These are phyloP conservation scores for Candida argentea DNA, from an alignment of 805 yeast genomes.

Conservation along the genomic window DNA sequence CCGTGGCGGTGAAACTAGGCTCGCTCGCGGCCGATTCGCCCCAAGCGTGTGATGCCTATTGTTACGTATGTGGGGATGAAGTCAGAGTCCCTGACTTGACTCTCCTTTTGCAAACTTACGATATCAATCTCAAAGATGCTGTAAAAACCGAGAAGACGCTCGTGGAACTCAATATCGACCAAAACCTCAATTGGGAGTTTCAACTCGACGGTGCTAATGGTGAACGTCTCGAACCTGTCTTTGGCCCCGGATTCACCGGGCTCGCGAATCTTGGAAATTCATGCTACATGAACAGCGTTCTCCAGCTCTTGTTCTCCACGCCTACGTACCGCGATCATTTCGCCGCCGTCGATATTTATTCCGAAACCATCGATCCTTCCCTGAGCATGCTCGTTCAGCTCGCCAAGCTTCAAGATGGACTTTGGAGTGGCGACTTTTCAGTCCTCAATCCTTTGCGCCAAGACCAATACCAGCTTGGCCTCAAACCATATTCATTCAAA, in stretches of 20 bases:
- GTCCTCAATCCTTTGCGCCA: slow-evolving; percentile 36
- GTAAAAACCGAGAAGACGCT: slow-evolving; percentile 79
- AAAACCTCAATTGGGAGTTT: slow-evolving; percentile 89
- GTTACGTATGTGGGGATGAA: slow-evolving; percentile 86
- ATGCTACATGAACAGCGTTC: slow-evolving; percentile 76
- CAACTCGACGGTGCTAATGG: slow-evolving; percentile 68
- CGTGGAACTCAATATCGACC: slow-evolving; percentile 86
- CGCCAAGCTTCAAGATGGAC: slow-evolving; percentile 70
- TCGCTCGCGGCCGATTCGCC: slow-evolving; percentile 63
- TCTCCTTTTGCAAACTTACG: slow-evolving; percentile 43
- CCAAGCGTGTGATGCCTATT: slow-evolving; percentile 64
- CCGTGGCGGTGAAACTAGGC: slow-evolving; percentile 85
- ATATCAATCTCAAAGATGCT: slow-evolving; percentile 47
- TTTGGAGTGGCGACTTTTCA: slow-evolving; percentile 65
- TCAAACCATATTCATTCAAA: slow-evolving; percentile 71
- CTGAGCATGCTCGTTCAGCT: slow-evolving; percentile 65
- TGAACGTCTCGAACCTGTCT: slow-evolving; percentile 48
- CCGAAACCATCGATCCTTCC: slow-evolving; percentile 41
- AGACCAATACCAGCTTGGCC: slow-evolving; percentile 59
- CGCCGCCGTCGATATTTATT: background rate
- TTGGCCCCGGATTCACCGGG: slow-evolving; percentile 76
- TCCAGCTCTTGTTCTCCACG: slow-evolving; percentile 58
- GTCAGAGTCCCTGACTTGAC: slow-evolving; percentile 58
- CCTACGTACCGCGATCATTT: slow-evolving; percentile 29
- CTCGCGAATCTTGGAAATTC: slow-evolving; percentile 86